Evolutionary conservation across 768 basidiomycete species (phyloP).

Genomic region (Hygrocybe coccinea): DNA sequence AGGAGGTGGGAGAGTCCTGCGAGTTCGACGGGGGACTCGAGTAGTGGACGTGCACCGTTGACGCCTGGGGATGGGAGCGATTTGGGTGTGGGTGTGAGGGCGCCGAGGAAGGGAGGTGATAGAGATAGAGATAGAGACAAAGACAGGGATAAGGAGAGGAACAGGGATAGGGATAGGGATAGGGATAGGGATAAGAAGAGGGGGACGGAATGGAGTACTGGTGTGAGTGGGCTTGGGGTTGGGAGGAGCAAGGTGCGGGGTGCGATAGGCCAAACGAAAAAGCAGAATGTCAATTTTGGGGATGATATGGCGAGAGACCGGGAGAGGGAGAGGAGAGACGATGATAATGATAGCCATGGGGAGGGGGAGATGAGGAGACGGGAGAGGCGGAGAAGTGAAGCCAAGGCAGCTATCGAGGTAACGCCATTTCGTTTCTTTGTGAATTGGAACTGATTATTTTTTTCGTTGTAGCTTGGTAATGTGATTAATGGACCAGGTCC

Average conservation of each 20-base stretch:
- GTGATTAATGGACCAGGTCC: slow-evolving; percentile 77
- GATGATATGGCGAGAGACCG: slow-evolving; percentile 39
- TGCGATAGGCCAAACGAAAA: slow-evolving; percentile 40
- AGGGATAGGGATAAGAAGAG: slow-evolving; percentile 12
- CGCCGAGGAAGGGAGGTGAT: slow-evolving; percentile 10
- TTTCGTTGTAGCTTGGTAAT: slow-evolving; percentile 64
- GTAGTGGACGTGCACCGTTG: slow-evolving; percentile 66
- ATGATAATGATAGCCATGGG: slow-evolving; percentile 36
- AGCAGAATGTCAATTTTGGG: slow-evolving; percentile 66
- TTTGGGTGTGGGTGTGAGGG: slow-evolving; percentile 26
- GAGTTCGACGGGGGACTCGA: slow-evolving; percentile 83
- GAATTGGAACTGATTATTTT: background rate
- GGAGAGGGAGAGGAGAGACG: slow-evolving; percentile 22
- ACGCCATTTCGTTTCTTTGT: slow-evolving; percentile 22
- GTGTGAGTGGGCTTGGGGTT: slow-evolving; percentile 32
- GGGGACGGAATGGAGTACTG: slow-evolving; percentile 26
- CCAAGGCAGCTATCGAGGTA: slow-evolving; percentile 86
- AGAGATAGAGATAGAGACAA: background rate
- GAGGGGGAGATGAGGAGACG: slow-evolving; percentile 55
- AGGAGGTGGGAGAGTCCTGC: slow-evolving; percentile 62
- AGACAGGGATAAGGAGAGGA: slow-evolving; percentile 7
- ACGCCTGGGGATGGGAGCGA: slow-evolving; percentile 82
- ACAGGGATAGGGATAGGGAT: slow-evolving; percentile 11
- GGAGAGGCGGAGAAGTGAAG: slow-evolving; percentile 74
- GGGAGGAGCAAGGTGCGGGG: slow-evolving; percentile 12